phyloP scores from a whole-genome alignment of 2,329 filamentous ascomycete species.

The Xylariales sp. region DNA sequence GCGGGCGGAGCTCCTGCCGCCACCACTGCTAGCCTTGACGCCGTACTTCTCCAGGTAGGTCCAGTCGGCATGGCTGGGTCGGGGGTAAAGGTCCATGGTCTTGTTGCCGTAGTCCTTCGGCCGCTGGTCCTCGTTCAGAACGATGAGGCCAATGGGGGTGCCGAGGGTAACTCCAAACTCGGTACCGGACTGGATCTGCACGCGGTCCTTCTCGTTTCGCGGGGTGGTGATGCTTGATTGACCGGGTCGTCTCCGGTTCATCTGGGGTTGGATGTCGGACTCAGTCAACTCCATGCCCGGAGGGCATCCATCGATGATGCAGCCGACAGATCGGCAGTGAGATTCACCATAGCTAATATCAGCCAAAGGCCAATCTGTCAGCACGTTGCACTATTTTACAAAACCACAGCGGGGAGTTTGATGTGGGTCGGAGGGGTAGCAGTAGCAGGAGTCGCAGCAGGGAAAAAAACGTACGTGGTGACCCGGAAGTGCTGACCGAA shows the following conservation, averaged over 20 bases:
- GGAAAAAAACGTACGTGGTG: slow-evolving; percentile 57
- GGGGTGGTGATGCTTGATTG: slow-evolving; percentile 89
- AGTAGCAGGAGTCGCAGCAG: neutral
- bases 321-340: slow-evolving; percentile 88
- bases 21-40: slow-evolving; percentile 84
- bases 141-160: slow-evolving; percentile 82
- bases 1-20: slow-evolving; percentile 84
- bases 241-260: slow-evolving; percentile 84
- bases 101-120: slow-evolving; percentile 86
- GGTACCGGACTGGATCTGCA: slow-evolving; percentile 88
- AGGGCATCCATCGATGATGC: slow-evolving; percentile 90
- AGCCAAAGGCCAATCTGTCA: no score
- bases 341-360: slow-evolving; percentile 80
- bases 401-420: neutral
- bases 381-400: no score
- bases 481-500: slow-evolving; percentile 81
- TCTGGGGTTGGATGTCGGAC: slow-evolving; percentile 87
- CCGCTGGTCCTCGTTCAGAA: slow-evolving; percentile 88
- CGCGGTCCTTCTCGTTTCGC: slow-evolving; percentile 84
- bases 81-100: slow-evolving; percentile 88
- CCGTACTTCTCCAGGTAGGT: slow-evolving; percentile 98
- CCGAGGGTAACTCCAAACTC: slow-evolving; percentile 88
- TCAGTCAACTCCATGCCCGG: slow-evolving; percentile 84
- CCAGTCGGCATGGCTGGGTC: slow-evolving; percentile 92
- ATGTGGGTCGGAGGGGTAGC: no score